Evolutionary conservation across 2,329 filamentous ascomycete species (phyloP).

Genomic region (Elsinoe perseae): DNA sequence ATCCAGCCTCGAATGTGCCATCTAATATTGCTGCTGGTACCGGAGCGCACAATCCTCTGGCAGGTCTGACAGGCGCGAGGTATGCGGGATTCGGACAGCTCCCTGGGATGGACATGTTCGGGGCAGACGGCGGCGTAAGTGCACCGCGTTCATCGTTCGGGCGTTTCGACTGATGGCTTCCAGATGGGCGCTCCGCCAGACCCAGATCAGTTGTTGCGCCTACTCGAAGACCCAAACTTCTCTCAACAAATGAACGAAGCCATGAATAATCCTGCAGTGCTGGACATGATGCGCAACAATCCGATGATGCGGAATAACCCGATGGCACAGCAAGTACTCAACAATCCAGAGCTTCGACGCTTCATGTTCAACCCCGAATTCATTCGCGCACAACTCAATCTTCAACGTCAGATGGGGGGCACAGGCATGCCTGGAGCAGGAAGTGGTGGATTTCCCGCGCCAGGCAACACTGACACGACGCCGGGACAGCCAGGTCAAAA

Average conservation of each 20-base stretch:
- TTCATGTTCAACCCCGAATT: conserved; percentile 91
- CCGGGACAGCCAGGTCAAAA: conserved; percentile 36
- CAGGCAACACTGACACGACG: conserved; percentile 83
- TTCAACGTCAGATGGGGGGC: conserved; percentile 61
- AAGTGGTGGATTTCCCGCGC: conserved; percentile 68
- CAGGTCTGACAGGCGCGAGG: conserved; percentile 81
- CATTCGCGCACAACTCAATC: conserved; percentile 70
- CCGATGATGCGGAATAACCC: conserved; percentile 82
- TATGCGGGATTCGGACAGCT: conserved; percentile 89
- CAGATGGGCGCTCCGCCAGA: conserved; percentile 86
- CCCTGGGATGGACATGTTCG: conserved; percentile 81
- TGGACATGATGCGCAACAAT: conserved; percentile 64
- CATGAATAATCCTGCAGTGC: conserved; percentile 86
- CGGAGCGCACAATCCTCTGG: conserved; percentile 79
- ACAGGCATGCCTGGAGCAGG: conserved; percentile 36
- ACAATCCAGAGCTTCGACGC: conserved; percentile 77
- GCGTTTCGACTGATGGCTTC: conserved; percentile 21
- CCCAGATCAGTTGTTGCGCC: conserved; percentile 70
- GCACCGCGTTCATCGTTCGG: not conserved
- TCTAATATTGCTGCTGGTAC: conserved; percentile 71
- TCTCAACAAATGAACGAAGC: conserved; percentile 87
- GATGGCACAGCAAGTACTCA: conserved; percentile 76
- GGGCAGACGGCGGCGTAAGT: conserved; percentile 85
- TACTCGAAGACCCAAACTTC: conserved; percentile 84
- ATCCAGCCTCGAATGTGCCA: conserved; percentile 55